Evolutionary conservation across 805 yeast genomes (phyloP), one percentile per base, ranked within the genome.

Genomic region (Lachancea thermotolerans): DNA sequence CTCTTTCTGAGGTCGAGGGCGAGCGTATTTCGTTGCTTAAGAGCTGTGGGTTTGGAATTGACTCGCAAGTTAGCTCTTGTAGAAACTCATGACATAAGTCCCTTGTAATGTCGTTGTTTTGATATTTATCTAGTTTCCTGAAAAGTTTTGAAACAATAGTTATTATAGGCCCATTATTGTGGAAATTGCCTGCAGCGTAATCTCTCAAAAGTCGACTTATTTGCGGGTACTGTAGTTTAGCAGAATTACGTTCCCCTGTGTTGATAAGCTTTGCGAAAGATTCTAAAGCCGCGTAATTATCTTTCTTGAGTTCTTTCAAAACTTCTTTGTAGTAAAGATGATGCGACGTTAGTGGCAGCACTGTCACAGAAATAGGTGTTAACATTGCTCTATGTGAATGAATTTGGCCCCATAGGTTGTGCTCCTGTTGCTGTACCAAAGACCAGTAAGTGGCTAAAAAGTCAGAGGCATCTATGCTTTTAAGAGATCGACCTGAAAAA

Each of bases 41-140:
- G 18, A 62, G 68, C 1, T 69, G 57, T 5, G 88, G 88, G 52
- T 81, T 78, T 27, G 49, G 46, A 38, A 53, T 25, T n/a, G 48
- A 37, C n/a, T 53, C 46, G 4, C 54, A 59, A 2, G 60, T 62
- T 12, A 68, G 55, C 6, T 60, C 58, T 8, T 64, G 52, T 7
- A 80, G 57, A 18, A 82, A 51, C 25, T 79, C 75, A 54, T 75
- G 79, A 1, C 83, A 78, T 28, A 72, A 55, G 5, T 79, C 71
- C 49, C 72, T 69, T 1, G 83, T 74, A 39, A 78, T 73, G 44
- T 78, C 82, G 28, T 59, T 27, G 35, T 67, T 50, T 15, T 60
- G 55, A 38, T 60, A 64, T 9, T 37, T 39, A 1, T 49, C 46
- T 4, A 56, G 38, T 1, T 45, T 43, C 35, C 68, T 60, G 50